phyloP scores from a whole-genome alignment of 2,329 filamentous ascomycete genomes.

The Mycosphaerella sp. region DNA sequence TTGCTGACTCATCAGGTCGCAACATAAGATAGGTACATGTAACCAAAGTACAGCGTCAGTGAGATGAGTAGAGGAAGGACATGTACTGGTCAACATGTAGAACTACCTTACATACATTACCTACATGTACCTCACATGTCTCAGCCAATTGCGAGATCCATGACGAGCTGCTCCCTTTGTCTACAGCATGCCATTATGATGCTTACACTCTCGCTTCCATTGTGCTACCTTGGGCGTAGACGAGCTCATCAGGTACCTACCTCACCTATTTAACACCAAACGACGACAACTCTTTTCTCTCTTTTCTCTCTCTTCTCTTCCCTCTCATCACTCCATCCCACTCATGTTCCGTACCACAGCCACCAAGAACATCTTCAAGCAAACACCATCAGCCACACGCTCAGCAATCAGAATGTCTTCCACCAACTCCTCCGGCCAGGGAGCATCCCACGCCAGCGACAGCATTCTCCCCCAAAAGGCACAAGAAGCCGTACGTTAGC shows the following conservation, averaged over 20 bases:
- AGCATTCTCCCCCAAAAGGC: slow-evolving; percentile 4
- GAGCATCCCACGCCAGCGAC: slow-evolving; percentile 37
- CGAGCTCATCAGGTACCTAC: no score
- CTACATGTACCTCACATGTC: no score
- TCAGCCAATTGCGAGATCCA: slow-evolving; percentile 3
- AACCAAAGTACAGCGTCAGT: no score
- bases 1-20: no score
- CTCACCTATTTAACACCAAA: background rate
- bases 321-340: background rate
- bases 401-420: background rate
- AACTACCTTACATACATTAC: no score
- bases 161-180: background rate
- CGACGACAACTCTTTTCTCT: background rate
- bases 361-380: background rate
- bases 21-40: no score
- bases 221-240: background rate
- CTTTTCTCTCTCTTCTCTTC: background rate
- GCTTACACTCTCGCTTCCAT: background rate
- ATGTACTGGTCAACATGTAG: no score
- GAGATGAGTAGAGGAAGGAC: no score
- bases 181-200: slow-evolving; percentile 4
- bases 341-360: background rate
- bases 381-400: background rate
- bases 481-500: slow-evolving; percentile 3
- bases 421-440: slow-evolving; percentile 35